Evolutionary conservation across 2,329 filamentous ascomycete genomes (phyloP).

Genomic region (Westerdykella ornata): DNA sequence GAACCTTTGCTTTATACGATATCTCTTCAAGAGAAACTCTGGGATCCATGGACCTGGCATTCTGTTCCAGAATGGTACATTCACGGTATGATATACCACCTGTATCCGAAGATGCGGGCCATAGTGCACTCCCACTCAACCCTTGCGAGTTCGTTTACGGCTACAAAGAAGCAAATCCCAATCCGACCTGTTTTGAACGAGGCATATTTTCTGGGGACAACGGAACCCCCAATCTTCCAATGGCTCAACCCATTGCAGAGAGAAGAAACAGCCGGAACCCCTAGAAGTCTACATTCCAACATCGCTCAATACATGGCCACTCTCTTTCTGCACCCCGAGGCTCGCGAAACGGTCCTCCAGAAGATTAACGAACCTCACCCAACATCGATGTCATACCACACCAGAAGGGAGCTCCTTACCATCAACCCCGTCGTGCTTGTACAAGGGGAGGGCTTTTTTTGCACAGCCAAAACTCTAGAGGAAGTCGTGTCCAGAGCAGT

Average conservation of each 20-base stretch:
- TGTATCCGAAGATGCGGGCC: slow-evolving; percentile 34
- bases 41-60: slow-evolving; percentile 38
- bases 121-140: slow-evolving; percentile 40
- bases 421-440: slow-evolving; percentile 31
- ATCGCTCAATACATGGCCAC: too few relatives aligned
- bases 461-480: slow-evolving; percentile 33
- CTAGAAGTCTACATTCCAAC: too few relatives aligned
- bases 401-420: too few relatives aligned
- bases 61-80: slow-evolving; percentile 42
- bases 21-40: slow-evolving; percentile 41
- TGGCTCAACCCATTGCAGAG: slow-evolving; percentile 19
- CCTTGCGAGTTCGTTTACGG: slow-evolving; percentile 37
- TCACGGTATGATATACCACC: slow-evolving; percentile 37
- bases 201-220: slow-evolving; percentile 36
- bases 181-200: slow-evolving; percentile 35
- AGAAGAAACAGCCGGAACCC: background rate
- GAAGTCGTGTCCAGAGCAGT: slow-evolving; percentile 39
- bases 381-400: slow-evolving; percentile 2
- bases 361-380: background rate
- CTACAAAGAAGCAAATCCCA: slow-evolving; percentile 16
- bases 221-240: slow-evolving; percentile 12
- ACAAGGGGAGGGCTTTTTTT: slow-evolving; percentile 42
- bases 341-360: too few relatives aligned
- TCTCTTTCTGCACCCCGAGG: too few relatives aligned
- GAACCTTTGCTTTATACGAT: slow-evolving; percentile 34